These are phyloP conservation scores for Monosporascus sp. DNA, from an alignment of 2,329 filamentous ascomycete species.

Conservation along the genomic window DNA sequence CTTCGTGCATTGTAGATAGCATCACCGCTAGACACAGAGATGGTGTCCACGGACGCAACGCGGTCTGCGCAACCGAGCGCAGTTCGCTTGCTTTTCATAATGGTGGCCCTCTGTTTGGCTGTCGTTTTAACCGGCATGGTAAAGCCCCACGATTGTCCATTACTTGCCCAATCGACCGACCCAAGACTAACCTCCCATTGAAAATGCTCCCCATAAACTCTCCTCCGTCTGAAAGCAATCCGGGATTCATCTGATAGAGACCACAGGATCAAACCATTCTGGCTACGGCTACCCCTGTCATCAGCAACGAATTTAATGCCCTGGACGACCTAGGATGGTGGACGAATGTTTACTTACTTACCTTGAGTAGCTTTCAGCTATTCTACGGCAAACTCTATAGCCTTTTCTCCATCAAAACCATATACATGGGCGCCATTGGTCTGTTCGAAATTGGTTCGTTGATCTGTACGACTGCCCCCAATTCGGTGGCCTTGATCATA, in stretches of 20 bases:
- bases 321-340: constrained; percentile 37
- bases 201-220: too few species aligned
- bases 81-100: background rate
- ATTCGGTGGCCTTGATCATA: constrained; percentile 19
- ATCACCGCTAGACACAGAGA: background rate
- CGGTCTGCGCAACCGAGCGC: background rate
- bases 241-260: background rate
- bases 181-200: background rate
- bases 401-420: constrained; percentile 11
- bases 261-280: constrained; percentile 26
- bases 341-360: constrained; percentile 31
- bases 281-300: constrained; percentile 26
- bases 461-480: constrained; percentile 19
- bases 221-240: too few species aligned
- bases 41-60: background rate
- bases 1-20: background rate
- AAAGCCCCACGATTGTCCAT: background rate
- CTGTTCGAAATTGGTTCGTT: constrained; percentile 26
- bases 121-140: constrained; percentile 11
- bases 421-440: constrained; percentile 6
- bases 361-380: constrained; percentile 26
- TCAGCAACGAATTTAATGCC: constrained; percentile 27
- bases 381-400: constrained; percentile 22
- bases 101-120: constrained; percentile 6
- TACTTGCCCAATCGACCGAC: background rate